Percentiles rank a stretch among this genome's conserved stretches.
These are phyloP conservation scores for Candida pseudoglaebosa DNA, from an alignment of 805 yeast genomes.

Conservation along the genomic window DNA sequence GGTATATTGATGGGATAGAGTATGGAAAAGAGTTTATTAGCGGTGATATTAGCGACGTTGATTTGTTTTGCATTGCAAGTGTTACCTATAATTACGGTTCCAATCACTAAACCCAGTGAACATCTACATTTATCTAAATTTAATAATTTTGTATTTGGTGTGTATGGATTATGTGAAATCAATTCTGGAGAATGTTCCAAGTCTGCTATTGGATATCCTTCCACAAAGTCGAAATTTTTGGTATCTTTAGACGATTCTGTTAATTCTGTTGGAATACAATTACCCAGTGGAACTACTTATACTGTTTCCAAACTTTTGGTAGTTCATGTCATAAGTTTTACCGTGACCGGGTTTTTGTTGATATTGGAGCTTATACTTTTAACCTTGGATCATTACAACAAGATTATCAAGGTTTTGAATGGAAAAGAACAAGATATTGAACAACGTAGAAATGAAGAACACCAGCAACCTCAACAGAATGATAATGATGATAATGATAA, in stretches of 20 bases:
- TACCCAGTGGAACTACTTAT: slow-evolving; percentile 39
- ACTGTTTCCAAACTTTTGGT: slow-evolving; percentile 38
- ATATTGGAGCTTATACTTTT: slow-evolving; percentile 12
- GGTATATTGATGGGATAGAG: not conserved
- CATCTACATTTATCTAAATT: slow-evolving; percentile 28
- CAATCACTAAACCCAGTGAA: slow-evolving; percentile 28
- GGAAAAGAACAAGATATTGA: not conserved
- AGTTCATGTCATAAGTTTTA: slow-evolving; percentile 39
- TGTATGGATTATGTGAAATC: slow-evolving; percentile 39
- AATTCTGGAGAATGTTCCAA: slow-evolving; percentile 24
- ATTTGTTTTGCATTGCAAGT: slow-evolving; percentile 34
- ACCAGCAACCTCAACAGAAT: no score
- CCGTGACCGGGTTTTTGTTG: slow-evolving; percentile 21
- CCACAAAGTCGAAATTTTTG: slow-evolving; percentile 15
- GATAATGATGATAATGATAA: not conserved
- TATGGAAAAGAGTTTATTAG: slow-evolving; percentile 30
- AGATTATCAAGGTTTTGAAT: not conserved
- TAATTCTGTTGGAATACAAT: slow-evolving; percentile 21
- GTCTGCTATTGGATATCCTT: slow-evolving; percentile 36
- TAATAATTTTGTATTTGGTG: slow-evolving; percentile 36
- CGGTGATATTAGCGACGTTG: slow-evolving; percentile 23
- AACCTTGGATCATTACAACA: slow-evolving; percentile 8
- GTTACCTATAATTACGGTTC: slow-evolving; percentile 40
- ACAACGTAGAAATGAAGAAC: no score
- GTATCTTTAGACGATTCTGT: slow-evolving; percentile 6